phyloP scores from a whole-genome alignment of 2,329 filamentous ascomycete species.

The Botrytis fabae region DNA sequence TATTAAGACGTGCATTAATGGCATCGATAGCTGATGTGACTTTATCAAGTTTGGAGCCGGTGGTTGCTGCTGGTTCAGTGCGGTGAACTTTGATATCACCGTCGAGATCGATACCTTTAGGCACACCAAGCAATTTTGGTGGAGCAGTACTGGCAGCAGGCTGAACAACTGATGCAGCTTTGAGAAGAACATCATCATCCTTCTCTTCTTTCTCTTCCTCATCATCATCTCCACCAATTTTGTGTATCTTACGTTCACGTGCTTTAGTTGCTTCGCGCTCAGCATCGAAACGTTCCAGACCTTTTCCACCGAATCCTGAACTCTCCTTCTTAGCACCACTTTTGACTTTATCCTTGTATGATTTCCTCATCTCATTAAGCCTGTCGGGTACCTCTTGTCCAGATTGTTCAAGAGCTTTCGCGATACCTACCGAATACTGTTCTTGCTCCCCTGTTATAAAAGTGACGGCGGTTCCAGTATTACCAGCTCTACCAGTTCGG shows the following conservation, averaged over 20 bases:
- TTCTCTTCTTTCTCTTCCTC: constrained; percentile 73
- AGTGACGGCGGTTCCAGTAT: constrained; percentile 91
- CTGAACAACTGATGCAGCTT: constrained; percentile 64
- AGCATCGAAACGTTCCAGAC: constrained; percentile 86
- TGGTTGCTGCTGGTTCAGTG: constrained; percentile 55
- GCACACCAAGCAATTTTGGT: constrained; percentile 46
- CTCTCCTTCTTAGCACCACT: constrained; percentile 86
- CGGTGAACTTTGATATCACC: constrained; percentile 73
- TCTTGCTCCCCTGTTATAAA: constrained; percentile 92
- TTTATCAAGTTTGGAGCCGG: constrained; percentile 66
- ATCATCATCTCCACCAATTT: constrained; percentile 81
- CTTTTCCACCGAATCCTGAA: constrained; percentile 92
- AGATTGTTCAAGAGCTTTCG: constrained; percentile 82
- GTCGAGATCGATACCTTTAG: constrained; percentile 60
- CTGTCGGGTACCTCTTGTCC: constrained; percentile 77
- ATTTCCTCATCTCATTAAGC: constrained; percentile 64
- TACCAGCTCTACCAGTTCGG: constrained; percentile 90
- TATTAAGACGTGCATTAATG: constrained; percentile 87
- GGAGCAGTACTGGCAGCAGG: constrained; percentile 48
- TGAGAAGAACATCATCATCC: constrained; percentile 69
- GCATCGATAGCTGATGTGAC: constrained; percentile 87
- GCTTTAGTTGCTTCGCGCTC: constrained; percentile 85
- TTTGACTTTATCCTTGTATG: constrained; percentile 88
- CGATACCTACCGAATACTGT: constrained; percentile 85
- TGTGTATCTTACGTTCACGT: constrained; percentile 85